Evolutionary conservation across 2,329 filamentous ascomycete species (phyloP), one percentile per base, ranked within the genome.

Genomic region (Colletotrichum sp.): DNA sequence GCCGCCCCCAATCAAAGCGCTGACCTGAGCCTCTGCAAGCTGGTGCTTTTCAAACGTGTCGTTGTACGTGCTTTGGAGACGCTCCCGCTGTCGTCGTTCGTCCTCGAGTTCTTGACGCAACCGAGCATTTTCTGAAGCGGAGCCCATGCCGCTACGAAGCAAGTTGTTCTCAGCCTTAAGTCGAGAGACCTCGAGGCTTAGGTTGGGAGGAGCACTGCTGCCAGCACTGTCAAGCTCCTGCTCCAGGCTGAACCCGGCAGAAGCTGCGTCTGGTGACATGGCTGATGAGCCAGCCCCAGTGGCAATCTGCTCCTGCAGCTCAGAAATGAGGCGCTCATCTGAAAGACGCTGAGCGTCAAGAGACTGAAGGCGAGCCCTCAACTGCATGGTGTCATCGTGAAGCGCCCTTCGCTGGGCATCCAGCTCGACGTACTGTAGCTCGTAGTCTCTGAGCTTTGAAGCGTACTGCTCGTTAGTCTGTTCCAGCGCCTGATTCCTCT

Each of bases 101-200:
- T 90, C 87, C 64, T 93, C 91, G 34, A 92, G 84, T 76, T 93
- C 90, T 69, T 86, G 85, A 34, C 90, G 87, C 61, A 93, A 84
- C 58, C 87, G 84, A 58, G 88, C 88, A 71, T 88, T 89, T 78
- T 92, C 90, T 3, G 89, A 88, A 9, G 88, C 87, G 9, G 88
- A 88, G 12, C 87, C 88, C 67, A 91, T 85, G 66, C 87, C 91
- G 76, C 87, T 89, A 75, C 89, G 89, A 15, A 93, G 84, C 9
- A 93, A 82, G 43, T 89, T 87, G 78, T 92, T 93, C 82, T 93
- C 92, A 8, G 91, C 89, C 80, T 90, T 91, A 64, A 93, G 84
- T 39, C 91, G 88, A 34, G 90, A 90, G 27, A 92, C 81, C 79
- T 92, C 89, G 22, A 91, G 82, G 13, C 87, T 86, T 65, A 90